Conservation (phyloP, 768 basidiomycete genomes). For the Amanita rubescens region DNA sequence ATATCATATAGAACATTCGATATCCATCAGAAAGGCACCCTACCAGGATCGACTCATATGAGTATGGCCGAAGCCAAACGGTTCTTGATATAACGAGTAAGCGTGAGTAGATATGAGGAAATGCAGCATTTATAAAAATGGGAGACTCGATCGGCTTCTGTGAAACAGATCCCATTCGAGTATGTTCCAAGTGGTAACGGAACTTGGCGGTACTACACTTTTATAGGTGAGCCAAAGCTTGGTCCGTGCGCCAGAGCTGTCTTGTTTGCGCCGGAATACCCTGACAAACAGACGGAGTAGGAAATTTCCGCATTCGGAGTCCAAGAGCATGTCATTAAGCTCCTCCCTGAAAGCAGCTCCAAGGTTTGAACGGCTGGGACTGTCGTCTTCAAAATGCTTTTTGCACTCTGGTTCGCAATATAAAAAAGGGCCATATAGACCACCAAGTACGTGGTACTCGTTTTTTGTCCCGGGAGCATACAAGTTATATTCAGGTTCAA, state of each 20-base stretch:
- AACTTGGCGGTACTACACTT: slow-evolving; percentile 14
- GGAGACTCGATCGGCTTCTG: slow-evolving; percentile 75
- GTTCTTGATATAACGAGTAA: slow-evolving; percentile 64
- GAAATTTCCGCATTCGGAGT: not conserved
- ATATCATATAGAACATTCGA: slow-evolving; percentile 40
- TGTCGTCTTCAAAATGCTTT: not conserved
- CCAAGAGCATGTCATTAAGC: not conserved
- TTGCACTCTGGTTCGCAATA: not conserved
- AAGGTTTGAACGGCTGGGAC: not conserved
- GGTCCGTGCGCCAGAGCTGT: slow-evolving; percentile 16
- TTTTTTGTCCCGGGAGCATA: not conserved
- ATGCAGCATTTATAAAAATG: slow-evolving; percentile 72
- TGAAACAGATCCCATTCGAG: slow-evolving; percentile 78
- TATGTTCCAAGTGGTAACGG: slow-evolving; percentile 53
- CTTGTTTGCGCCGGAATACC: not conserved
- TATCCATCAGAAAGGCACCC: slow-evolving; percentile 32
- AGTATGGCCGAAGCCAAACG: slow-evolving; percentile 40
- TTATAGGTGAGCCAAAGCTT: too few relatives aligned
- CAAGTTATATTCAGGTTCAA: slow-evolving; percentile 3
- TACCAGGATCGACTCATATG: slow-evolving; percentile 21
- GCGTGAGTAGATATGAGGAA: slow-evolving; percentile 60
- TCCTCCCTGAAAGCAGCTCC: not conserved
- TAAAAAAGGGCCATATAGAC: not conserved
- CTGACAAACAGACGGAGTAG: not conserved
- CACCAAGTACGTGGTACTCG: not conserved